phyloP scores from a whole-genome alignment of 441 rosid genomes.

The Breynia disticha region DNA sequence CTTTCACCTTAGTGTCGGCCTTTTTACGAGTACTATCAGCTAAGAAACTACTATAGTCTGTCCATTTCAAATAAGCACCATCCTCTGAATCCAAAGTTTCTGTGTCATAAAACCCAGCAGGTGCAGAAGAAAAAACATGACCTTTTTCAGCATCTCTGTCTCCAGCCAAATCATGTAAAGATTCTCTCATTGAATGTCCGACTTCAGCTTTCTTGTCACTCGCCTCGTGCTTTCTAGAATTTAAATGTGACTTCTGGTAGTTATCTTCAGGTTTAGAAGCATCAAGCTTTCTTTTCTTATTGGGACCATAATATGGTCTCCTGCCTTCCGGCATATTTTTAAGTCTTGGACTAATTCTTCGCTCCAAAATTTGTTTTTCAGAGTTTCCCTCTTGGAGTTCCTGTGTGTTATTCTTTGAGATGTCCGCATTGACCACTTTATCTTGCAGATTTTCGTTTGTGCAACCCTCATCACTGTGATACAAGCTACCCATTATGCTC shows the following conservation, averaged over 20 bases:
- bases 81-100: neutral
- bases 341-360: constrained; percentile 22
- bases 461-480: too few relatives aligned
- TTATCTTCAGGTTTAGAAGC: constrained; percentile 5
- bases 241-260: constrained; percentile 6
- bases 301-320: constrained; percentile 11
- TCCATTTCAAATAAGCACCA: constrained; percentile 4
- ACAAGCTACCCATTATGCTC: too few relatives aligned
- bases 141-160: too few relatives aligned
- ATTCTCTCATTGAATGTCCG: constrained; percentile 5
- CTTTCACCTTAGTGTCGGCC: constrained; percentile 48
- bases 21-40: constrained; percentile 24
- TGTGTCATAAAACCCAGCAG: neutral
- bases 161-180: neutral
- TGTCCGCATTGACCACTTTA: too few relatives aligned
- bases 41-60: neutral
- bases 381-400: too few relatives aligned
- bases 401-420: too few relatives aligned
- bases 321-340: constrained; percentile 12
- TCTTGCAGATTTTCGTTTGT: too few relatives aligned
- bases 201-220: constrained; percentile 9
- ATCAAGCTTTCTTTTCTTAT: constrained; percentile 7
- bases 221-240: neutral
- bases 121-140: too few relatives aligned
- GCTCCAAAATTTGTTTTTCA: neutral